These are phyloP conservation scores for Biscogniauxia marginata DNA, from an alignment of 2,329 filamentous ascomycete genomes.

Conservation along the genomic window DNA sequence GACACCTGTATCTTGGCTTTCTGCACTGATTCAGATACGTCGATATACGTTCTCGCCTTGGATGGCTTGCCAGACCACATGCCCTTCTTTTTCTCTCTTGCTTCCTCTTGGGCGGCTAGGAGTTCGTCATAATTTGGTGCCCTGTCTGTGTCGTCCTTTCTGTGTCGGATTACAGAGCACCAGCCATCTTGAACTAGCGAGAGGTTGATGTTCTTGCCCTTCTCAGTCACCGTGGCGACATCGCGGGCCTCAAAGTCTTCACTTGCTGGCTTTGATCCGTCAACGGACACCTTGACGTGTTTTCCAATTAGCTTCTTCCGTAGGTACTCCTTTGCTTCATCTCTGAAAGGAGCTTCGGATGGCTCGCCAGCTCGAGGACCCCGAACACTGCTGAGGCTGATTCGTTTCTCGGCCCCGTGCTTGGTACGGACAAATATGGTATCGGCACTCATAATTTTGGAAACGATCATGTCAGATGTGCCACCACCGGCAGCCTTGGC, in stretches of 20 bases:
- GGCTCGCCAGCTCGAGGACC: slow-evolving; percentile 88
- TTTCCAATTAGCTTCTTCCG: slow-evolving; percentile 95
- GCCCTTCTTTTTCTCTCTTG: slow-evolving; percentile 85
- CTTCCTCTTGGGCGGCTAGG: slow-evolving; percentile 74
- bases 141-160: slow-evolving; percentile 90
- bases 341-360: slow-evolving; percentile 81
- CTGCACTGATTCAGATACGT: slow-evolving; percentile 89
- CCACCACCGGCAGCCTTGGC: slow-evolving; percentile 63
- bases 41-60: slow-evolving; percentile 77
- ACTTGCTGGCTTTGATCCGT: slow-evolving; percentile 84
- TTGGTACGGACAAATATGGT: slow-evolving; percentile 86
- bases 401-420: slow-evolving; percentile 79
- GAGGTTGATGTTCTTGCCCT: slow-evolving; percentile 84
- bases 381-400: slow-evolving; percentile 89
- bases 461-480: slow-evolving; percentile 78
- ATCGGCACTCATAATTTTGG: slow-evolving; percentile 83
- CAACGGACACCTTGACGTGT: slow-evolving; percentile 83
- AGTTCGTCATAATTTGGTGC: slow-evolving; percentile 93
- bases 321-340: slow-evolving; percentile 94
- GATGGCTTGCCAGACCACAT: slow-evolving; percentile 93
- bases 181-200: slow-evolving; percentile 88
- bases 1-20: slow-evolving; percentile 94
- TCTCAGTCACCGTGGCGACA: slow-evolving; percentile 81
- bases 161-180: slow-evolving; percentile 90
- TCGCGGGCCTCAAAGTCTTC: slow-evolving; percentile 94